Evolutionary conservation across 352 stramenopile species (phyloP), one percentile per base, ranked within the genome.

Genomic region (Globisporangium canariense): DNA sequence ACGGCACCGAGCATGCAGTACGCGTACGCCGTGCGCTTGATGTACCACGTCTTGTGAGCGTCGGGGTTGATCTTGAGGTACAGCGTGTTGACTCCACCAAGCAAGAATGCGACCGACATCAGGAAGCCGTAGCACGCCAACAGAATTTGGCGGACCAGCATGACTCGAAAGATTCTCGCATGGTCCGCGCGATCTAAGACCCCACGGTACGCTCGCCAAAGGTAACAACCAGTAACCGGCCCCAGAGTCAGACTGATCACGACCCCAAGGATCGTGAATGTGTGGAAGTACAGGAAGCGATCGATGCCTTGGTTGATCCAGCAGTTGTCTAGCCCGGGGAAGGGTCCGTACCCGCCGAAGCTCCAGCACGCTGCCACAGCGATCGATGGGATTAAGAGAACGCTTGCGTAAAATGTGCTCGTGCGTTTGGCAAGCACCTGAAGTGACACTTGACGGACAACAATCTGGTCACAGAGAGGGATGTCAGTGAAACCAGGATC

Each of bases 281-380:
- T 73, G 51, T 75, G 68, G 34, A 75, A 78, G 56, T 73, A 75
- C 2, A 78, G 45, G 5, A 78, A 57, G 50, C 71, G 71, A 14
- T 68, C 68, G 14, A 64, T 41, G n/a, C 61, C 65, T 8, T 64
- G 64, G n/a, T 67, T 58, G 58, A 78, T 75, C 71, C 67, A 78
- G 62, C 71, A 78, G 32, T 73, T 75, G 57, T 78, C 67, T 32
- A 75, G 67, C 4, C 67, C 70, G 22, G 60, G 64, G 34, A 74
- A 77, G 34, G 70, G 70, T 4, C 67, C 67, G 28, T 74, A 77
- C 45, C 56, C 57, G 2, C 56, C 67, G 25, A 77, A 77, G 28
- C 63, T 56, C 30, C 61, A 77, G 64, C 70, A 77, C 38, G 58
- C 58, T 10, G 34, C 49, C 4, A 75, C 70, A 1, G 64, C 64